These are phyloP conservation scores for Lachancea cidri DNA, from an alignment of 805 yeast genomes.

Conservation along the genomic window DNA sequence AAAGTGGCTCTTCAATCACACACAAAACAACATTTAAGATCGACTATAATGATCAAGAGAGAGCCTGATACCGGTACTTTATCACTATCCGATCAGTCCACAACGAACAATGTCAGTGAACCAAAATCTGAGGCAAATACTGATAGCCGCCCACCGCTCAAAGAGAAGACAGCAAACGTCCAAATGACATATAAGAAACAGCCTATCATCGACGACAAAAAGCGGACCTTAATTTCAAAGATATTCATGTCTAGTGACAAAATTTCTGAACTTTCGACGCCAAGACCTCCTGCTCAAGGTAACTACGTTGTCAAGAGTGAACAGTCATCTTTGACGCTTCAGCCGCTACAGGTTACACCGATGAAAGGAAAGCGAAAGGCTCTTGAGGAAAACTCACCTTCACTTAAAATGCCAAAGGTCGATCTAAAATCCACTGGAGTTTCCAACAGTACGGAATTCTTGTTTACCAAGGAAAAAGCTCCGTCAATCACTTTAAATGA, in stretches of 20 bases:
- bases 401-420: not conserved
- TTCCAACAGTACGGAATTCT: not conserved
- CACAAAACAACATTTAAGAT: too few species aligned
- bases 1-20: too few species aligned
- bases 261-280: not conserved
- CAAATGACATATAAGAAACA: not conserved
- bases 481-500: too few species aligned
- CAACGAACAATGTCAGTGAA: not conserved
- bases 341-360: not conserved
- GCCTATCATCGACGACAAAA: not conserved
- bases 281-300: not conserved
- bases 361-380: not conserved
- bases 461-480: too few species aligned
- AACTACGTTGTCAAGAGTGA: not conserved
- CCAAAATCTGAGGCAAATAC: not conserved
- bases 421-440: not conserved
- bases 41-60: not conserved
- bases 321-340: not conserved
- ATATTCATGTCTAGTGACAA: not conserved
- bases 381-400: not conserved
- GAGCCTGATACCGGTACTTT: not conserved
- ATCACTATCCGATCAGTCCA: not conserved
- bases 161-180: slow-evolving; percentile 14
- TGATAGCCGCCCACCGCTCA: slow-evolving; percentile 22
- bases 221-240: not conserved